Base-by-base conservation (phyloP, 495 filamentous ascomycete species). In the Xylaria scruposa region DNA sequence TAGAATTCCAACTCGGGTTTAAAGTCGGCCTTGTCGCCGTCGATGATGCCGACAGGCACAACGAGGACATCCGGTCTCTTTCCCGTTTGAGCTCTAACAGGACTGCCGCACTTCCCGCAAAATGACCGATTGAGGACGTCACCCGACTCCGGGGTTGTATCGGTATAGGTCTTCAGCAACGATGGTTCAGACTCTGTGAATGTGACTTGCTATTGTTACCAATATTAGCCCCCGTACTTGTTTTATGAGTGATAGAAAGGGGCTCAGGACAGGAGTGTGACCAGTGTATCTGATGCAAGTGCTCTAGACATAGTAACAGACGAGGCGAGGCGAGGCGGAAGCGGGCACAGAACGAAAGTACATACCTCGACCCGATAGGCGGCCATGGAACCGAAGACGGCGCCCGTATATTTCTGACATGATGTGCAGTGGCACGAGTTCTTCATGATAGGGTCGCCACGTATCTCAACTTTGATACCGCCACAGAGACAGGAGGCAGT, bases 401-500 rank as follows among this genome's bases (percentile, higher is more conserved):
- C 66, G 38, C 73, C 70, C 1, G 58, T 67, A 12, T 12, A 40
- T 38, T 75, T 75, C 70, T 75, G 70, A 24, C 73, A 75, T 10
- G 65, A 65, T 7, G 51, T 54, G 70, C 73, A 75, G 62, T 75
- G 73, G 38, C 73, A 75, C 12, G 63, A 17, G n/a, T 65, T 64
- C 53, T n/a, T 46, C n/a, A 19, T 29, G 26, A 73, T 5, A 10
- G 70, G 70, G 5, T 69, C 66, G 31, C 73, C 73, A 7, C 10
- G 47, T 7, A 75, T 29, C 31, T 58, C 51, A 21, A 67, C n/a
- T 15, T 65, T 72, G 24, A 75, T 38, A 29, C 67, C 24, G 54
- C 73, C 73, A 58, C 73, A 75, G 21, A 75, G 70, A 53, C 73
- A 75, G 19, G 73, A 72, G 12, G 31, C 66, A 6, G 53, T 72